Evolutionary conservation across 768 basidiomycete genomes (phyloP).

Genomic region (Rhizopogon vesiculosus): DNA sequence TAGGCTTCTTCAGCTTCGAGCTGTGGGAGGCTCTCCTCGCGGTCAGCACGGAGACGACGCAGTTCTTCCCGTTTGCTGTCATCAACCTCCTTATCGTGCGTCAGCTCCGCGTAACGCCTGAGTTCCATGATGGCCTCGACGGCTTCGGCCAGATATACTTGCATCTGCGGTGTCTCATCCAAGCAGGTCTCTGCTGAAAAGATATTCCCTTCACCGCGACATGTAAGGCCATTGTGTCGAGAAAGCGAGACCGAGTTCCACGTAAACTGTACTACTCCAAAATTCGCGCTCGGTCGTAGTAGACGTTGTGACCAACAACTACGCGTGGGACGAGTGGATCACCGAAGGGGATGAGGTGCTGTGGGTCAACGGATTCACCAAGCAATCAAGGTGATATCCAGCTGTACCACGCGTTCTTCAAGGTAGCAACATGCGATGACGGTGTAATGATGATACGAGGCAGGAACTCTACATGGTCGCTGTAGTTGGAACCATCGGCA

Average conservation of each 20-base stretch:
- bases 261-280: conserved; percentile 77
- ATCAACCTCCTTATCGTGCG: conserved; percentile 36
- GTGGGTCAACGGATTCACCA: no score
- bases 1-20: conserved; percentile 36
- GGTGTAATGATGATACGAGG: no score
- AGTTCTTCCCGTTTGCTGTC: conserved; percentile 32
- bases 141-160: conserved; percentile 36
- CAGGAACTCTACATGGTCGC: no score
- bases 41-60: conserved; percentile 29
- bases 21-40: conserved; percentile 40
- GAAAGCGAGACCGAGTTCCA: conserved; percentile 68
- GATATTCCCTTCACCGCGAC: conserved; percentile 93
- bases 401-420: no score
- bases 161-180: conserved; percentile 76
- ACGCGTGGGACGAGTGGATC: no score
- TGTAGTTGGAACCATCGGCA: no score
- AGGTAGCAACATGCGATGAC: no score
- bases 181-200: conserved; percentile 89
- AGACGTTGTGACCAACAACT: no score
- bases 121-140: conserved; percentile 54
- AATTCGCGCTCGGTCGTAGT: conserved; percentile 81
- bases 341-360: no score
- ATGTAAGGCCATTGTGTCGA: conserved; percentile 95
- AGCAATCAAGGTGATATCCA: no score
- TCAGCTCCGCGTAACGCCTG: conserved; percentile 35